These are phyloP conservation scores for Limonomyces culmigenus DNA, from an alignment of 1,284 basidiomycete genomes.

Conservation along the genomic window DNA sequence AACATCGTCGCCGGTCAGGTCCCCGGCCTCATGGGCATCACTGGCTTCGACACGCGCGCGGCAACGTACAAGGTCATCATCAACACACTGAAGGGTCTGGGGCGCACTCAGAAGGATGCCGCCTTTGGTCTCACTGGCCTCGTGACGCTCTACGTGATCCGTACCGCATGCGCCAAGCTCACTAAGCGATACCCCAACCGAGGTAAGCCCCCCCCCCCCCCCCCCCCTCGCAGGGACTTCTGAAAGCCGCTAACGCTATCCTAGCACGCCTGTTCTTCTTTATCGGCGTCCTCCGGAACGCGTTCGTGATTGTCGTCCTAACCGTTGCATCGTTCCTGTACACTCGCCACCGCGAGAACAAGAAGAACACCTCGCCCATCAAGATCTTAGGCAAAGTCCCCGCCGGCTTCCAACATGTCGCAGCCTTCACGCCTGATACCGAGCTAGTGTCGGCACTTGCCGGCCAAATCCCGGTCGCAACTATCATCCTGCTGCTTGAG, in stretches of 20 bases:
- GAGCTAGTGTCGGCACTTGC: slow-evolving; percentile 57
- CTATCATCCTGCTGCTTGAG: slow-evolving; percentile 88
- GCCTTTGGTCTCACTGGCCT: slow-evolving; percentile 81
- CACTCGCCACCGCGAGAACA: slow-evolving; percentile 41
- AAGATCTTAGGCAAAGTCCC: slow-evolving; percentile 76
- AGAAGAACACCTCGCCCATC: slow-evolving; percentile 65
- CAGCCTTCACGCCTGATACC: slow-evolving; percentile 48
- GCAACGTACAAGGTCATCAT: slow-evolving; percentile 83
- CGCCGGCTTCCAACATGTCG: slow-evolving; percentile 66
- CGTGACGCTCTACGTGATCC: slow-evolving; percentile 59
- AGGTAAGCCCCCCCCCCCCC: slow-evolving; percentile 21
- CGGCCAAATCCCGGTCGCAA: slow-evolving; percentile 76
- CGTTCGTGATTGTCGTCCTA: slow-evolving; percentile 71
- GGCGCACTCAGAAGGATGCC: slow-evolving; percentile 60
- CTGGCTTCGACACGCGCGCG: slow-evolving; percentile 70
- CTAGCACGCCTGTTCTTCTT: slow-evolving; percentile 81
- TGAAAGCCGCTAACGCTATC: slow-evolving; percentile 6
- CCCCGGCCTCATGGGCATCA: slow-evolving; percentile 73
- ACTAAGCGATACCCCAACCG: slow-evolving; percentile 51
- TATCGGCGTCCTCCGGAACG: slow-evolving; percentile 70
- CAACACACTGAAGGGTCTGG: slow-evolving; percentile 78
- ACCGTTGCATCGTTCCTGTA: slow-evolving; percentile 79
- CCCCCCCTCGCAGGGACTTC: not conserved
- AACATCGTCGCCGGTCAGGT: slow-evolving; percentile 78
- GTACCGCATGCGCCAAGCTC: slow-evolving; percentile 42